Percentiles rank a stretch among this genome's conserved stretches.
phyloP scores from a whole-genome alignment of 208 protist species.

The Acanthamoeba healyi region DNA sequence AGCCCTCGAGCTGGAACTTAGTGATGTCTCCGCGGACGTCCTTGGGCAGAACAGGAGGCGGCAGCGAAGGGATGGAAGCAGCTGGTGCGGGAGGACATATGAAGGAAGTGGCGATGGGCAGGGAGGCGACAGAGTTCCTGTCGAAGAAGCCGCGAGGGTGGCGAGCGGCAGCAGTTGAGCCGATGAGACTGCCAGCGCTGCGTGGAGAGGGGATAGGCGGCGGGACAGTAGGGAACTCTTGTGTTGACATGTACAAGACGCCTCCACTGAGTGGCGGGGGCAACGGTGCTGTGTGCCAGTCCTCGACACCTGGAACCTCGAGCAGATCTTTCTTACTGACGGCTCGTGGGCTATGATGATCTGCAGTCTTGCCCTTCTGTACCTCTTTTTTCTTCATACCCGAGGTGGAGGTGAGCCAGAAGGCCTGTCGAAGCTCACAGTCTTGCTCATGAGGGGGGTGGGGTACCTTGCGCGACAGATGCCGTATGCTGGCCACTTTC shows the following conservation, averaged over 20 bases:
- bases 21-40: slow-evolving; percentile 20
- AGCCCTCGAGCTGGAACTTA: slow-evolving; percentile 75
- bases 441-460: neutral
- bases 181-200: neutral
- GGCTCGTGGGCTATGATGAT: neutral
- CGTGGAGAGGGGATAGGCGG: neutral
- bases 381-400: neutral
- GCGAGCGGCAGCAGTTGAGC: neutral
- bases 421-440: no score
- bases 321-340: neutral
- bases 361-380: neutral
- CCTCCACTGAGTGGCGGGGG: neutral
- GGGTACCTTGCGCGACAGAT: slow-evolving; percentile 2
- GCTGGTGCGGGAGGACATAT: neutral
- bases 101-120: neutral
- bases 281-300: neutral
- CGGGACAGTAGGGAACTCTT: neutral
- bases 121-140: neutral
- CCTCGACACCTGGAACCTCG: neutral
- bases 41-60: slow-evolving; percentile 35
- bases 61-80: neutral
- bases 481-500: slow-evolving; percentile 25
- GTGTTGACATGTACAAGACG: neutral
- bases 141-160: neutral
- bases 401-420: no score